Evolutionary conservation across 345 rosid species (phyloP).

Genomic region (Hibiscus syriacus): DNA sequence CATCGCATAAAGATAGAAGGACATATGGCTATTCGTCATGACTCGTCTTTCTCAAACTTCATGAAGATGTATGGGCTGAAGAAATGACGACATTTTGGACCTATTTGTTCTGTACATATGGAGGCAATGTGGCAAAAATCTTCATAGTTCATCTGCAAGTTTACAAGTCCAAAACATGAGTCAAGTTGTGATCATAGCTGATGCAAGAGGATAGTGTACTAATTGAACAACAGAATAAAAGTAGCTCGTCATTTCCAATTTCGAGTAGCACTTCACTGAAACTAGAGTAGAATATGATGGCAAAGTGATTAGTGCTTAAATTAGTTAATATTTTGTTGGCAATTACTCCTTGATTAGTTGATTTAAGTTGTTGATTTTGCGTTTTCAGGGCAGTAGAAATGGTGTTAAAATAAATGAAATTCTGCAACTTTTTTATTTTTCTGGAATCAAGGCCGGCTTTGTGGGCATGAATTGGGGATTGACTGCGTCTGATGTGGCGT

Average conservation of each 20-base stretch:
- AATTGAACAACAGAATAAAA: neutral
- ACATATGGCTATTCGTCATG: constrained; percentile 96
- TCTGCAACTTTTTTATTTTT: too few relatives aligned
- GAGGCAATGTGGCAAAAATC: constrained; percentile 99
- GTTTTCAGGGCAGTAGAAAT: too few relatives aligned
- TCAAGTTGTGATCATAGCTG: neutral
- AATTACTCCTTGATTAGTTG: too few relatives aligned
- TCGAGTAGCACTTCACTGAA: neutral
- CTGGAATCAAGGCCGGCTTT: too few relatives aligned
- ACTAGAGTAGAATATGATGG: neutral
- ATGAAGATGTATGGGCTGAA: constrained; percentile 97
- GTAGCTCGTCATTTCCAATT: neutral
- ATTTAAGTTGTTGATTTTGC: too few relatives aligned
- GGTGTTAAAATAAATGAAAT: too few relatives aligned
- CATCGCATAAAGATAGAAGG: constrained; percentile 97
- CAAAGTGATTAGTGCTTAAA: too few relatives aligned
- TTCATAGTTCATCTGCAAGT: constrained; percentile 89
- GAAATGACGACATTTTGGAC: constrained; percentile 88
- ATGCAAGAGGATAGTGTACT: neutral
- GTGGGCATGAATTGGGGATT: too few relatives aligned
- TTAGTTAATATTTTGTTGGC: too few relatives aligned
- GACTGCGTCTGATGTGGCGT: too few relatives aligned
- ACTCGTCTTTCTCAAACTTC: constrained; percentile 99
- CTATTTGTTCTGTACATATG: constrained; percentile 92
- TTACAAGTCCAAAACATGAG: neutral